Conservation (phyloP, 768 basidiomycete species). For the Boletellus sp. region DNA sequence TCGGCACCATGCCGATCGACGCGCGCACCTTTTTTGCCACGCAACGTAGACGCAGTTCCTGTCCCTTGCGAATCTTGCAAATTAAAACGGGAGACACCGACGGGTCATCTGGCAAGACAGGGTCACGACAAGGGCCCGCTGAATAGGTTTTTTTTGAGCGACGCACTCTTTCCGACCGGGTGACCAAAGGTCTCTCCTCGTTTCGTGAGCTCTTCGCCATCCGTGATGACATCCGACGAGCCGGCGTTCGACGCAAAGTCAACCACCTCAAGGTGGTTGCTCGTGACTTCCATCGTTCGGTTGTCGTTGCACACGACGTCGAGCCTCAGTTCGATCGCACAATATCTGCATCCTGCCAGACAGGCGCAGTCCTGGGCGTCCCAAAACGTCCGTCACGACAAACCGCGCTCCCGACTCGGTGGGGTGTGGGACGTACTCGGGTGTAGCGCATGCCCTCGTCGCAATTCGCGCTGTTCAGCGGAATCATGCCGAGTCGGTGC, state of each 20-base stretch:
- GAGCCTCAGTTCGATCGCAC: constrained; percentile 80
- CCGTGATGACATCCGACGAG: constrained; percentile 30
- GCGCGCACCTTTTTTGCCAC: constrained; percentile 85
- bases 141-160: background rate
- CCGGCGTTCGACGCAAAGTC: constrained; percentile 38
- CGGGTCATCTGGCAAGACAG: constrained; percentile 48
- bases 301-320: constrained; percentile 70
- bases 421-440: constrained; percentile 54
- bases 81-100: constrained; percentile 70
- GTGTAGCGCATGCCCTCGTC: constrained; percentile 84
- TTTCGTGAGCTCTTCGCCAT: constrained; percentile 72
- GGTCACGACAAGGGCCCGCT: constrained; percentile 6
- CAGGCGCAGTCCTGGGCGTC: constrained; percentile 83
- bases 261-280: constrained; percentile 71
- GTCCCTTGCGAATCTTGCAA: constrained; percentile 90
- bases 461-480: constrained; percentile 81
- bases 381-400: background rate
- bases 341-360: constrained; percentile 75
- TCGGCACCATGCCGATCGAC: background rate
- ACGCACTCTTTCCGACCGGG: constrained; percentile 80
- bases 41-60: constrained; percentile 82
- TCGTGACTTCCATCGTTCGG: constrained; percentile 81
- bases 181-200: constrained; percentile 72
- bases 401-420: background rate
- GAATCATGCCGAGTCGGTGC: constrained; percentile 92